These are phyloP conservation scores for Suhomyces wounanorum DNA, from an alignment of 1,139 yeast genomes.

Conservation along the genomic window DNA sequence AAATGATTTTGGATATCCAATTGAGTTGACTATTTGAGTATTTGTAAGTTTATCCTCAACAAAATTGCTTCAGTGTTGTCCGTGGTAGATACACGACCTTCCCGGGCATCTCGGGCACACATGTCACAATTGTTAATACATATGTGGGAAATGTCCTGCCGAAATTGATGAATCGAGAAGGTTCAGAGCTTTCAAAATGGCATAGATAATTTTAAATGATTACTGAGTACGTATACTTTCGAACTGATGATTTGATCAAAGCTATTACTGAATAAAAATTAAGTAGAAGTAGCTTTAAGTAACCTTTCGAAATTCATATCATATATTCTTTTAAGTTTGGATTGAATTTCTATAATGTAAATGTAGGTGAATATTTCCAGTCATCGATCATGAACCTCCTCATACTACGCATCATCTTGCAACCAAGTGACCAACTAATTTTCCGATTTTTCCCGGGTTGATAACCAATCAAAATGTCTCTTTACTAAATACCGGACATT, in stretches of 20 bases:
- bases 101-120: constrained; percentile 14
- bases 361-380: no score
- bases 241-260: no score
- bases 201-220: no score
- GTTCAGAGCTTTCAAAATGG: no score
- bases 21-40: constrained; percentile 2
- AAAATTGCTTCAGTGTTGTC: constrained; percentile 15
- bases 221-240: no score
- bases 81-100: constrained; percentile 12
- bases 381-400: background rate
- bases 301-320: no score
- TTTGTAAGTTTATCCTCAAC: constrained; percentile 10
- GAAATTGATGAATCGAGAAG: background rate
- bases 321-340: background rate
- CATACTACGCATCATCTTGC: background rate
- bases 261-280: no score
- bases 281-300: no score
- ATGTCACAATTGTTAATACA: background rate
- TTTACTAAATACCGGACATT: constrained; percentile 11
- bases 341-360: no score
- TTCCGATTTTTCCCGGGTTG: constrained; percentile 13
- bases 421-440: background rate
- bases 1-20: constrained; percentile 4
- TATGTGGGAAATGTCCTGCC: background rate
- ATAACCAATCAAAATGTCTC: constrained; percentile 11